phyloP scores from a whole-genome alignment of 2,329 filamentous ascomycete genomes.

The Ophiocordyceps robertsii region DNA sequence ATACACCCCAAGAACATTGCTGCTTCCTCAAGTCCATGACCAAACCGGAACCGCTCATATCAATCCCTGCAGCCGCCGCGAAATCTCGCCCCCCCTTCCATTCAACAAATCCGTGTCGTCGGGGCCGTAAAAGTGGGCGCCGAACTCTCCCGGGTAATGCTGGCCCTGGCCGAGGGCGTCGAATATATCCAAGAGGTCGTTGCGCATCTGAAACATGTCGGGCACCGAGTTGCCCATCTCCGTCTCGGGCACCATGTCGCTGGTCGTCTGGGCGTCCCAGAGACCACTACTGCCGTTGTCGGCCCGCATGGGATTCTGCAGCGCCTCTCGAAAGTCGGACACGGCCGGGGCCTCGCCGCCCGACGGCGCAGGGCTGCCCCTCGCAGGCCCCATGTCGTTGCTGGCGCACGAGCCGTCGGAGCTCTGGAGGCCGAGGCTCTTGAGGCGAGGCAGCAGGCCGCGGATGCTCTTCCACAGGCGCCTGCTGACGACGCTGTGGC shows the following conservation, averaged over 20 bases:
- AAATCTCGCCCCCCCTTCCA: slow-evolving; percentile 14
- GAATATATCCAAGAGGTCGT: slow-evolving; percentile 21
- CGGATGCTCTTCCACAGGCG: slow-evolving; percentile 22
- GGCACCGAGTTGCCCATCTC: slow-evolving; percentile 8
- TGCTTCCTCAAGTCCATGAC: not conserved
- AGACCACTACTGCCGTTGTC: not conserved
- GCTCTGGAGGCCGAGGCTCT: slow-evolving; percentile 10
- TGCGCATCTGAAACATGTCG: slow-evolving; percentile 20
- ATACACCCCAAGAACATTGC: too few species aligned
- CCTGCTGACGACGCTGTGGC: slow-evolving; percentile 16
- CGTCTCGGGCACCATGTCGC: slow-evolving; percentile 4
- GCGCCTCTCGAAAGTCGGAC: not conserved
- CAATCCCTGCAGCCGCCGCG: slow-evolving; percentile 17
- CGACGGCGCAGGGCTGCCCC: not conserved
- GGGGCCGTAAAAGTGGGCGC: slow-evolving; percentile 4
- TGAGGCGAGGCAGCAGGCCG: slow-evolving; percentile 17
- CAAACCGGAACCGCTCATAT: too few species aligned
- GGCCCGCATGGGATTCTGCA: not conserved
- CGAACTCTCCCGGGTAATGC: slow-evolving; percentile 7
- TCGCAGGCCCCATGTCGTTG: not conserved
- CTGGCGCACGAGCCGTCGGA: slow-evolving; percentile 2
- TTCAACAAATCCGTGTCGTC: slow-evolving; percentile 4
- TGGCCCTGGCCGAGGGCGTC: slow-evolving; percentile 19
- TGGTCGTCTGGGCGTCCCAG: not conserved
- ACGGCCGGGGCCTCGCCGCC: not conserved